Conservation (phyloP, 805 yeast species). For the Hyphopichia homilentoma region DNA sequence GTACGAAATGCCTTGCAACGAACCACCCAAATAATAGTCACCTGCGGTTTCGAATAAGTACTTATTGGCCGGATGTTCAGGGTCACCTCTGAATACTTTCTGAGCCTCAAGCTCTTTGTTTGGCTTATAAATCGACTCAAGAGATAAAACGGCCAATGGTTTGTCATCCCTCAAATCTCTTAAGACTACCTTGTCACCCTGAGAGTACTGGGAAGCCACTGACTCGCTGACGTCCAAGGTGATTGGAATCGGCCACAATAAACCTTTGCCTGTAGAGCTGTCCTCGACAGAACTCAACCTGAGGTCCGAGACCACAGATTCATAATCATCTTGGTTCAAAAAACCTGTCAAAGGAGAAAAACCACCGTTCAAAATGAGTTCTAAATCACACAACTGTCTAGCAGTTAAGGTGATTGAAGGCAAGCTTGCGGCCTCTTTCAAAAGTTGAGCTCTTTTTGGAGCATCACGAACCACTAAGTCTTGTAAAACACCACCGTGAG, state of each 20-base stretch:
- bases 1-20: conserved; percentile 73
- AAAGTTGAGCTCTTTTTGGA: conserved; percentile 49
- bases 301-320: conserved; percentile 62
- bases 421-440: conserved; percentile 47
- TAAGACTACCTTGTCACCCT: conserved; percentile 65
- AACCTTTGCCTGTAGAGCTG: conserved; percentile 45
- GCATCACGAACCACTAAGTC: conserved; percentile 84
- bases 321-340: conserved; percentile 63
- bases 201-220: conserved; percentile 37
- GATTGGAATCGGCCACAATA: conserved; percentile 90
- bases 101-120: conserved; percentile 77
- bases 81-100: conserved; percentile 91
- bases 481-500: conserved; percentile 90
- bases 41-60: conserved; percentile 73
- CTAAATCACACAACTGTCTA: conserved; percentile 91
- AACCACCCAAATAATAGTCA: conserved; percentile 86
- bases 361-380: conserved; percentile 88
- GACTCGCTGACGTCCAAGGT: conserved; percentile 68
- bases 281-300: conserved; percentile 53
- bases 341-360: conserved; percentile 80
- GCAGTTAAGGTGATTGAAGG: conserved; percentile 59
- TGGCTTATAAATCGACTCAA: conserved; percentile 77
- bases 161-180: conserved; percentile 79
- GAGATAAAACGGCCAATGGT: conserved; percentile 76
- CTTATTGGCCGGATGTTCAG: conserved; percentile 90